Evolutionary conservation across 164 flowering plant species (phyloP).

Genomic region (Umbellularia californica): DNA sequence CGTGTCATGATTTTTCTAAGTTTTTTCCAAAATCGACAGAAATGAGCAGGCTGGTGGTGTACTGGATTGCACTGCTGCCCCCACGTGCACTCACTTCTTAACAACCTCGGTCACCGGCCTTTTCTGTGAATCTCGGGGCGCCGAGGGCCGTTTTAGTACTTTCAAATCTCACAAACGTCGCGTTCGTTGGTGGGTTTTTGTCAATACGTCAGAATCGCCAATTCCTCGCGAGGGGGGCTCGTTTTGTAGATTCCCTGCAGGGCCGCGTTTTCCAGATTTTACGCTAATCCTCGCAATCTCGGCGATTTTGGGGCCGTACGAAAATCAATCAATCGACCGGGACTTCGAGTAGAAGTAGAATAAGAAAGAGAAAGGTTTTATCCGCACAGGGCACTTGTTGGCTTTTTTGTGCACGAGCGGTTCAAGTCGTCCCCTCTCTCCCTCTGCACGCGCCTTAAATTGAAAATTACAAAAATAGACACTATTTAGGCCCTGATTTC

Average conservation of each 20-base stretch:
- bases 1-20: no score
- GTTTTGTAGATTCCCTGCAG: background rate
- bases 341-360: background rate
- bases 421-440: background rate
- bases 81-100: no score
- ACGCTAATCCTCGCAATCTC: constrained; percentile 4
- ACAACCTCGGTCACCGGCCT: no score
- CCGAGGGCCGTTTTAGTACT: background rate
- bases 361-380: background rate
- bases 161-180: background rate
- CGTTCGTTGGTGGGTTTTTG: background rate
- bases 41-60: no score
- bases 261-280: background rate
- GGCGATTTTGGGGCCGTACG: constrained; percentile 7
- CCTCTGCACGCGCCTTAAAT: background rate
- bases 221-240: background rate
- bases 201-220: background rate
- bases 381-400: background rate
- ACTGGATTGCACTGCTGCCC: no score
- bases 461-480: background rate
- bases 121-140: background rate
- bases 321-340: background rate
- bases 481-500: no score
- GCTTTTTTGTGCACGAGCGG: background rate
- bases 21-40: no score